These are phyloP conservation scores for Lagenidium giganteum DNA, from an alignment of 352 stramenopile species.

Conservation along the genomic window DNA sequence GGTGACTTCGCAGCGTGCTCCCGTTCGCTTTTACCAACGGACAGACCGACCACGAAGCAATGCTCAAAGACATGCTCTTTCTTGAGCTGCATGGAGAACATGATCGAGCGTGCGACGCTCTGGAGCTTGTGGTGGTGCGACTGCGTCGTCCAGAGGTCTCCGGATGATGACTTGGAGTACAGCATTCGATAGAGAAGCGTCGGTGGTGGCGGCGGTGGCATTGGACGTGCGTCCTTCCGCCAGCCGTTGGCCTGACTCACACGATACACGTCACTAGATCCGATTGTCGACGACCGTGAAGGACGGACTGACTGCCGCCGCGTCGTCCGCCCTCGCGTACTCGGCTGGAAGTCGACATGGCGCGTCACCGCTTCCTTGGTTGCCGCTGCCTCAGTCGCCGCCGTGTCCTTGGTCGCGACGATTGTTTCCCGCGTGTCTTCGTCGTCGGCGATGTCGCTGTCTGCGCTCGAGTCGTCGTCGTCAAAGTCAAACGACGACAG, in stretches of 20 bases:
- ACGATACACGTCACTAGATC: constrained; percentile 17
- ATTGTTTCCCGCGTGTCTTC: not conserved
- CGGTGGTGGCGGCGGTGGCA: constrained; percentile 29
- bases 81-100: constrained; percentile 78
- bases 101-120: constrained; percentile 61
- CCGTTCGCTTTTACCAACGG: constrained; percentile 25
- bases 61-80: constrained; percentile 81
- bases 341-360: no score
- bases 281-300: constrained; percentile 55
- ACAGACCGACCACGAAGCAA: constrained; percentile 66
- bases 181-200: constrained; percentile 77
- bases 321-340: not conserved
- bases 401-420: no score
- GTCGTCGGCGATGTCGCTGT: constrained; percentile 17
- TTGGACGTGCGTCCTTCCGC: constrained; percentile 4
- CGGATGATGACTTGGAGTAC: constrained; percentile 55
- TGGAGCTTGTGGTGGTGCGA: constrained; percentile 40
- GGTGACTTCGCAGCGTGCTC: constrained; percentile 18
- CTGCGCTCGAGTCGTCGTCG: constrained; percentile 54
- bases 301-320: constrained; percentile 13
- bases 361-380: not conserved
- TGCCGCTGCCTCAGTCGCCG: not conserved
- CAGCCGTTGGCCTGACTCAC: not conserved
- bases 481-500: constrained; percentile 86
- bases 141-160: constrained; percentile 57